Evolutionary conservation across 768 basidiomycete genomes (phyloP), one percentile per base, ranked within the genome.

Genomic region (Saitozyma sp.): DNA sequence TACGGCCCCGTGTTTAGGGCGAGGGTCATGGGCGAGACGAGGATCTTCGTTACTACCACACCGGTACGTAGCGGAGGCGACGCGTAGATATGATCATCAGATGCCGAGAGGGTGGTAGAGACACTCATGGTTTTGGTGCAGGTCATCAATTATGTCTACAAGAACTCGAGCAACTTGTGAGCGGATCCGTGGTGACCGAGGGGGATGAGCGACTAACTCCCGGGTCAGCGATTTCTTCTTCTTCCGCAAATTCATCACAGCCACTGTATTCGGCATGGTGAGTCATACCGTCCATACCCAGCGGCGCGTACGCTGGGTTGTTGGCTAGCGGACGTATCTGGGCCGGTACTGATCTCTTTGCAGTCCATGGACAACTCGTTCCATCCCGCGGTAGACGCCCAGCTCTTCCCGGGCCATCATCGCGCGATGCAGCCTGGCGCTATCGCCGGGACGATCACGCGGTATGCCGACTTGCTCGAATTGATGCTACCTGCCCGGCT

Each of bases 101-200:
- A 29, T 2, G 29, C 29, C 29, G 29, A 29, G 29, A 29, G 5
- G 29, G 29, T 29, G 29, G 29, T 29, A 29, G 29, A 29, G 5
- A 29, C 29, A 29, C 29, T 29, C 29, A 29, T 29, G 29, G 5
- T 2, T 2, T 29, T 29, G 7, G 14, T 7, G n/a, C 43, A 68
- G 61, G 51, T 65, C 50, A 71, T 71, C 46, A 20, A 38, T 7
- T 61, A 65, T 38, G 56, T 71, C 3, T 71, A 71, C 53, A 67
- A 64, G 56, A 43, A 60, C n/a, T 63, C 69, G 13, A 65, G 63
- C 51, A 59, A 58, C 29, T 68, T 63, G 66, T 71, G 43, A 57
- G 68, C 45, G 13, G 9, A 20, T 9, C 2, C 16, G 56, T 10
- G 56, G 10, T 16, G 8, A 19, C 17, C 16, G n/a, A 19, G 48